Evolutionary conservation across 371 early-diverging fungal genomes (phyloP).

Genomic region (Apophysomyces elegans): DNA sequence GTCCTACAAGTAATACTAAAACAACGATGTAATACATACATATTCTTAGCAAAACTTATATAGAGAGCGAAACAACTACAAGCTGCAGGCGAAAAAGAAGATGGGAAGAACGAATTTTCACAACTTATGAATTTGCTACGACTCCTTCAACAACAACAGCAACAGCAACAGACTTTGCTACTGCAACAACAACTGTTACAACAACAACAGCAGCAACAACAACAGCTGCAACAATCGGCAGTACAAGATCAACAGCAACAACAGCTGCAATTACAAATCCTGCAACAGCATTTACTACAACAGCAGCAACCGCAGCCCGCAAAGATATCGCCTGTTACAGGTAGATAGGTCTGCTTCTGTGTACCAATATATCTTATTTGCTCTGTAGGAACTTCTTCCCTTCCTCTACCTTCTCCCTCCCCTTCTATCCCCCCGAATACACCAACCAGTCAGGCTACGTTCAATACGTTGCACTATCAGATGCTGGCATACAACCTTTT

Average conservation of each 20-base stretch:
- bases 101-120: constrained; percentile 69
- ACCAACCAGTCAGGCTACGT: constrained; percentile 9
- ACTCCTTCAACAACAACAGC: constrained; percentile 51
- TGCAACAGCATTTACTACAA: constrained; percentile 21
- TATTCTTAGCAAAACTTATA: background rate
- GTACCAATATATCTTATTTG: background rate
- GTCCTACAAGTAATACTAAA: constrained; percentile 36
- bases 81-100: constrained; percentile 71
- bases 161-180: constrained; percentile 18
- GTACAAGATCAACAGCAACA: constrained; percentile 15
- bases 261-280: constrained; percentile 14
- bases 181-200: constrained; percentile 24
- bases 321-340: constrained; percentile 12
- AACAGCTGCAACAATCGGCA: constrained; percentile 18
- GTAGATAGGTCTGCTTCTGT: background rate
- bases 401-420: constrained; percentile 14
- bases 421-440: background rate
- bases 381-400: constrained; percentile 7
- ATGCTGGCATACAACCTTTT: constrained; percentile 33
- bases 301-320: constrained; percentile 12
- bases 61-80: constrained; percentile 46
- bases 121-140: constrained; percentile 68
- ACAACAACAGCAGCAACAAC: constrained; percentile 38
- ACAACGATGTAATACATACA: background rate
- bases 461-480: constrained; percentile 31